Evolutionary conservation across 352 stramenopile species (phyloP), one percentile per base, ranked within the genome.

Genomic region (Bremia lactucae): DNA sequence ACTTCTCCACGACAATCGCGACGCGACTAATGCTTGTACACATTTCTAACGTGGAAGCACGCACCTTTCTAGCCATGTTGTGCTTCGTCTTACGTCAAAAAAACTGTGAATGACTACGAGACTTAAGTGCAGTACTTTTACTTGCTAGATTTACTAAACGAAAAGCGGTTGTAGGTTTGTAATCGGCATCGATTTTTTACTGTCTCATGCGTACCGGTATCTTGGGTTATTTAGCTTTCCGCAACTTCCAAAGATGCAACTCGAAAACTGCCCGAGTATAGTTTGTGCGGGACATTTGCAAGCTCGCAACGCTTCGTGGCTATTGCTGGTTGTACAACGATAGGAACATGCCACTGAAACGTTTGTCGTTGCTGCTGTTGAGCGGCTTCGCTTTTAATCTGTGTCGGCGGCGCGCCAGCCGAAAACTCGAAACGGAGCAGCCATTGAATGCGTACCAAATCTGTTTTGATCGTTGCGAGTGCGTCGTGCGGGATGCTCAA

Each of bases 371-470:
- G 55, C 10, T 50, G 34, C 14, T 21, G 11, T 10, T 21, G 21
- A 8, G 33, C n/a, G n/a, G 16, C 15, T 3, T 24, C 9, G n/a
- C 14, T 19, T n/a, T 21, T 26, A 24, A 24, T 16, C 25, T 38
- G 18, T 38, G 18, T 11, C 1, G 34, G 24, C 1, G 49, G 21
- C 7, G 56, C 55, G 16, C 49, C 54, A 1, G 64, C 59, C 1
- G 62, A 72, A 39, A 84, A 84, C 49, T 81, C 72, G 15, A 84
- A 84, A n/a, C 52, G 53, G 11, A 84, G 46, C 24, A 72, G 42
- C 62, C 69, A 84, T 43, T 76, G 54, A 49, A 82, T 74, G 40
- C 56, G 57, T 33, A 84, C 66, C n/a, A 84, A 36, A 38, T 82
- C 68, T 19, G 68, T 82, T 10, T 49, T 48, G 42, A 84, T 80